Percentiles rank a stretch among this genome's conserved stretches.
Evolutionary conservation across 2,329 filamentous ascomycete genomes (phyloP).

Genomic region (Paraphaeosphaeria minitans): DNA sequence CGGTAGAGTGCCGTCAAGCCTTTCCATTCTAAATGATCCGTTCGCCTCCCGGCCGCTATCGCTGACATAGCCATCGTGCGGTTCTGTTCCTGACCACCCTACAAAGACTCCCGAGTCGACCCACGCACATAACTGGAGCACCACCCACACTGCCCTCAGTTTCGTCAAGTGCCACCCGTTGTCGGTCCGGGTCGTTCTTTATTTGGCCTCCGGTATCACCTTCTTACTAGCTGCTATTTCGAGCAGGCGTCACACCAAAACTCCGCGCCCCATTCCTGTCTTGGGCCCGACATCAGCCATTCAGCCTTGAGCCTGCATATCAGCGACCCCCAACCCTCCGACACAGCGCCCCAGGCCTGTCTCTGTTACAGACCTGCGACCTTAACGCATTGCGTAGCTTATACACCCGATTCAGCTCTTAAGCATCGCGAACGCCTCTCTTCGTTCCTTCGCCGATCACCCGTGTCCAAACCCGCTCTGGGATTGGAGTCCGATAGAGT

Average conservation of each 20-base stretch:
- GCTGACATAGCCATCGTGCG: slow-evolving; percentile 45
- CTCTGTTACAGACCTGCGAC: slow-evolving; percentile 34
- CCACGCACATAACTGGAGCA: slow-evolving; percentile 38
- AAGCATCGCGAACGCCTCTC: slow-evolving; percentile 31
- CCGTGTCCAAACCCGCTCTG: slow-evolving; percentile 40
- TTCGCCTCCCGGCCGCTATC: slow-evolving; percentile 42
- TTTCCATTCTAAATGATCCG: slow-evolving; percentile 47
- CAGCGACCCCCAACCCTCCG: slow-evolving; percentile 32
- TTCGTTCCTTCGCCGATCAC: slow-evolving; percentile 35
- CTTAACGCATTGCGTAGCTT: slow-evolving; percentile 28
- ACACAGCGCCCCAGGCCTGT: slow-evolving; percentile 28
- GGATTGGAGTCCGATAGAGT: slow-evolving; percentile 34
- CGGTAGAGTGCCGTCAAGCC: slow-evolving; percentile 48
- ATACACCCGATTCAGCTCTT: slow-evolving; percentile 29
- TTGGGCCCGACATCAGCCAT: slow-evolving; percentile 41
- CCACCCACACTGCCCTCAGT: slow-evolving; percentile 31
- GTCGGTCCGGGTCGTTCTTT: slow-evolving; percentile 35
- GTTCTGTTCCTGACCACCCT: slow-evolving; percentile 43
- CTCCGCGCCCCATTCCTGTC: slow-evolving; percentile 40
- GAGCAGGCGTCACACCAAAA: slow-evolving; percentile 40
- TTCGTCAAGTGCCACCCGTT: slow-evolving; percentile 26
- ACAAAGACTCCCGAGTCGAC: slow-evolving; percentile 37
- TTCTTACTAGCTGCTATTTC: slow-evolving; percentile 41
- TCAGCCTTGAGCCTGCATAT: slow-evolving; percentile 42
- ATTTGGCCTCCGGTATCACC: slow-evolving; percentile 35